Evolutionary conservation across 2,329 filamentous ascomycete species (phyloP).

Genomic region (Sporothrix mexicana): DNA sequence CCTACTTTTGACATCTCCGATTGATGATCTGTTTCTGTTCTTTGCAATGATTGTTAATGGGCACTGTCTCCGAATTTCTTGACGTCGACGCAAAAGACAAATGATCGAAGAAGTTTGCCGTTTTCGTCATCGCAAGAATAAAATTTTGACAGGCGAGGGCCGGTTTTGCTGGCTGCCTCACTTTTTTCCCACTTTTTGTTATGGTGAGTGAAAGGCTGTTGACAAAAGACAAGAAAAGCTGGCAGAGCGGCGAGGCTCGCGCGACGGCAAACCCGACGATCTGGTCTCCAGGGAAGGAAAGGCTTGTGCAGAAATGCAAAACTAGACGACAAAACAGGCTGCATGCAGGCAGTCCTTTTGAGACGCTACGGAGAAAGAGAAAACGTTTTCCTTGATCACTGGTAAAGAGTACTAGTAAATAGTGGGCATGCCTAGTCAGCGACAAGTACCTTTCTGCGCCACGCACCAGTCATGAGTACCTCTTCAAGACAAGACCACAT

Average conservation of each 20-base stretch:
- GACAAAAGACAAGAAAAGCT: background rate
- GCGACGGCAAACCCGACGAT: slow-evolving; percentile 4
- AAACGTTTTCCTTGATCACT: background rate
- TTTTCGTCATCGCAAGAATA: background rate
- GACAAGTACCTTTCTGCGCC: background rate
- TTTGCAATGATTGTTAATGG: background rate
- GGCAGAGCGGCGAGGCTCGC: background rate
- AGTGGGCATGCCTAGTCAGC: background rate
- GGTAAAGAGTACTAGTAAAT: background rate
- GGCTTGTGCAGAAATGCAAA: background rate
- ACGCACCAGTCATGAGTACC: background rate
- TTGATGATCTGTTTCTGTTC: background rate
- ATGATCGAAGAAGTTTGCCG: background rate
- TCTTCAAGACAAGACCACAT: background rate
- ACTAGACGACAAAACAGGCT: background rate
- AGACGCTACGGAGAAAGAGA: slow-evolving; percentile 3
- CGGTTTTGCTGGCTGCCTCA: background rate
- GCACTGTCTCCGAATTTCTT: background rate
- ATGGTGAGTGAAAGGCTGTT: background rate
- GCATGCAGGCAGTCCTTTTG: background rate
- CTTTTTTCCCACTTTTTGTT: no score
- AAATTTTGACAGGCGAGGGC: background rate
- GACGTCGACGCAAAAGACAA: no score
- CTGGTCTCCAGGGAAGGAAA: background rate
- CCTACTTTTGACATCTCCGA: background rate